phyloP scores from a whole-genome alignment of 305 asterid species.

The Fraxinus nigra region DNA sequence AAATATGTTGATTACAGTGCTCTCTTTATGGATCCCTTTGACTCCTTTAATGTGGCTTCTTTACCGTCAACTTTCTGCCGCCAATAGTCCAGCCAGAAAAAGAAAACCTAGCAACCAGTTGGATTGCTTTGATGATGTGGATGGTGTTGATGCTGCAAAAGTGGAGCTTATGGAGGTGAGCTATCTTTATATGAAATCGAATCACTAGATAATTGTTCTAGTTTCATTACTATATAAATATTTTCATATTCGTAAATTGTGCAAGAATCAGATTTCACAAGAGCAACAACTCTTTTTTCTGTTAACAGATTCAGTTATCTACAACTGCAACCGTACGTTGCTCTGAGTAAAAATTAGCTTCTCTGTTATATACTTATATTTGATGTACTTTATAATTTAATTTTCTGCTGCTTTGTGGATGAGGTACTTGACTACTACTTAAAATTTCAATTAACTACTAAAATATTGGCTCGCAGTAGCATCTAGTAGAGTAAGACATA shows the following conservation, averaged over 20 bases:
- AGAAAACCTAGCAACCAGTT: slow-evolving; percentile 58
- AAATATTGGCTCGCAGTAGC: background rate
- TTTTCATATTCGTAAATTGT: background rate
- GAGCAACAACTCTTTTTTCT: background rate
- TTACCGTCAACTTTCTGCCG: slow-evolving; percentile 81
- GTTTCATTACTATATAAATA: background rate
- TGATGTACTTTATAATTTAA: background rate
- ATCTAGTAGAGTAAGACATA: background rate
- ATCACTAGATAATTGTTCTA: background rate
- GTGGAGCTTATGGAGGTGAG: slow-evolving; percentile 93
- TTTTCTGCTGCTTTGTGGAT: background rate
- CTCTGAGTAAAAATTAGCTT: background rate
- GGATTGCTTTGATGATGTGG: slow-evolving; percentile 81
- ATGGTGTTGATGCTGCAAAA: slow-evolving; percentile 91
- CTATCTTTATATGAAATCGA: background rate
- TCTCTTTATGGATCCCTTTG: slow-evolving; percentile 86
- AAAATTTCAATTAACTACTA: background rate
- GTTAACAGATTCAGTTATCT: background rate
- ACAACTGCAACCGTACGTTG: background rate
- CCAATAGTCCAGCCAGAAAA: slow-evolving; percentile 76
- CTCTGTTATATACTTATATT: background rate
- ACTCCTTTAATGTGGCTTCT: slow-evolving; percentile 90
- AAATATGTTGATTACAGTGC: slow-evolving; percentile 66
- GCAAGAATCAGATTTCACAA: background rate
- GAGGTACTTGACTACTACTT: background rate